A percentile compares a stretch with the other conserved stretches of the same genome.
Evolutionary conservation across 768 basidiomycete genomes (phyloP).

Genomic region (Russula dissimulans): DNA sequence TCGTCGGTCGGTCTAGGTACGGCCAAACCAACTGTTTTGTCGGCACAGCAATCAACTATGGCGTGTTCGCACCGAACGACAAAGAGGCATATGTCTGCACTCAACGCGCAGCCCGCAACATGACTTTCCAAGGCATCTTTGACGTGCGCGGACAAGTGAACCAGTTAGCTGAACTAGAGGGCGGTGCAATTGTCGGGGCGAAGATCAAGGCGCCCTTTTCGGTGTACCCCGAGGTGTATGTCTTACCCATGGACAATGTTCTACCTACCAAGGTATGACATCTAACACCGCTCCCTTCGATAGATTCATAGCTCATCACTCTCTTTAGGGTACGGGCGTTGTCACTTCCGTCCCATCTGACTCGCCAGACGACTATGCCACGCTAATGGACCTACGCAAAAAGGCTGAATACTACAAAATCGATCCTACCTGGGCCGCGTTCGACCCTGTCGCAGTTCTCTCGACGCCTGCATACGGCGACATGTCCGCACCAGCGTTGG

Average conservation of each 20-base stretch:
- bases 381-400: constrained; percentile 84
- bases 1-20: constrained; percentile 47
- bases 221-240: constrained; percentile 78
- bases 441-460: constrained; percentile 83
- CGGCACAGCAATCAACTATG: constrained; percentile 83
- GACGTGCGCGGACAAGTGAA: constrained; percentile 61
- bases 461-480: constrained; percentile 89
- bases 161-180: constrained; percentile 70
- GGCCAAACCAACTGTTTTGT: constrained; percentile 99
- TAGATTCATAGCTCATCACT: constrained; percentile 1
- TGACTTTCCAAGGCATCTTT: constrained; percentile 89
- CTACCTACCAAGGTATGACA: constrained; percentile 92
- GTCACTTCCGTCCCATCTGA: constrained; percentile 98
- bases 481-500: constrained; percentile 72
- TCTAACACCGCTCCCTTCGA: constrained; percentile 21
- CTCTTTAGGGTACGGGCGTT: constrained; percentile 79
- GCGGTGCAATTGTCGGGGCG: constrained; percentile 74
- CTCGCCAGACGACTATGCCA: constrained; percentile 93
- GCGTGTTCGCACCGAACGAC: constrained; percentile 81
- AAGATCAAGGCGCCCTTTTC: constrained; percentile 84
- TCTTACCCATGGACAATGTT: constrained; percentile 98
- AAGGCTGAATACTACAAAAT: constrained; percentile 97
- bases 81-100: constrained; percentile 86
- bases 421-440: constrained; percentile 74
- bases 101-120: constrained; percentile 87